Evolutionary conservation across 1,284 basidiomycete genomes (phyloP).

Genomic region (Marasmius fiardii): DNA sequence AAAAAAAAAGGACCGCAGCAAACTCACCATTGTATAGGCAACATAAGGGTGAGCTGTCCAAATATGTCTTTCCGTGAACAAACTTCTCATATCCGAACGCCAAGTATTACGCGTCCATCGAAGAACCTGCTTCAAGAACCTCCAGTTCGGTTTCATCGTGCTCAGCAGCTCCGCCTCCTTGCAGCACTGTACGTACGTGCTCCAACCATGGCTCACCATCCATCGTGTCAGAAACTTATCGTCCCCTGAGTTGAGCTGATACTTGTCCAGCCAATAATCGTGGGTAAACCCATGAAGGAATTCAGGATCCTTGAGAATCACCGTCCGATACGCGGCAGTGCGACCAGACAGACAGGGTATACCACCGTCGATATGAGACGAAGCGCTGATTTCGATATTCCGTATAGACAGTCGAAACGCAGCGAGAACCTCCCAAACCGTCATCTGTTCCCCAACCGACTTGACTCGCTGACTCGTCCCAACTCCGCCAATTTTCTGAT

Average conservation of each 20-base stretch:
- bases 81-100: conserved; percentile 82
- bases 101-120: conserved; percentile 94
- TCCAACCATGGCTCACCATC: conserved; percentile 95
- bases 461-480: conserved; percentile 89
- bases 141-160: conserved; percentile 96
- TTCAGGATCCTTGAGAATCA: conserved; percentile 91
- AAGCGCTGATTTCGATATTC: conserved; percentile 87
- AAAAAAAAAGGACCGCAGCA: conserved; percentile 12
- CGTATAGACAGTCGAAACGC: conserved; percentile 90
- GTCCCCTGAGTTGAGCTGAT: conserved; percentile 89
- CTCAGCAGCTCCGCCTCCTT: conserved; percentile 86
- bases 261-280: conserved; percentile 90
- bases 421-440: conserved; percentile 91
- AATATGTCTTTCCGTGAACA: conserved; percentile 85
- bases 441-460: conserved; percentile 74
- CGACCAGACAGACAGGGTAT: conserved; percentile 89
- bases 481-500: conserved; percentile 89
- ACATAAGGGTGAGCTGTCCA: conserved; percentile 91
- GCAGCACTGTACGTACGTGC: conserved; percentile 89
- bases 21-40: conserved; percentile 80
- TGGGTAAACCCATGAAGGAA: conserved; percentile 91
- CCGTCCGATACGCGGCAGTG: conserved; percentile 88
- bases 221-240: conserved; percentile 95
- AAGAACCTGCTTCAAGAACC: conserved; percentile 89
- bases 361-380: conserved; percentile 90